These are phyloP conservation scores for Cytospora paraplurivora DNA, from an alignment of 2,329 filamentous ascomycete genomes.

Conservation along the genomic window DNA sequence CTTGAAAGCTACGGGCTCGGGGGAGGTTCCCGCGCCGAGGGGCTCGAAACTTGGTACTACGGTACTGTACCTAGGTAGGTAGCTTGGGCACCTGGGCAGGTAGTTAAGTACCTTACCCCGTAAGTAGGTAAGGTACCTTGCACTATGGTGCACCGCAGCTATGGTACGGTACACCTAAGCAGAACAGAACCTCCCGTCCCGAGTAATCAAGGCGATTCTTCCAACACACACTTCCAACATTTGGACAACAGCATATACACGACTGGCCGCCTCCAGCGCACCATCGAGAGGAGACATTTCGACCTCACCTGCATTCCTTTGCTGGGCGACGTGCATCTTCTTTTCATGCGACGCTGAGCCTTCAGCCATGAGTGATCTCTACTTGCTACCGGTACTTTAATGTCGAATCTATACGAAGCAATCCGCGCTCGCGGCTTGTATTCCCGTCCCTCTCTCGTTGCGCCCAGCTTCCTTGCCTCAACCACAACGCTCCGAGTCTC, in stretches of 20 bases:
- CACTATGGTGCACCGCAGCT: too few species aligned
- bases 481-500: slow-evolving; percentile 1
- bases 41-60: too few species aligned
- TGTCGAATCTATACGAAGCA: slow-evolving; percentile 44
- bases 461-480: slow-evolving; percentile 35
- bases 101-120: too few species aligned
- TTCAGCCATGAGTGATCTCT: slow-evolving; percentile 35
- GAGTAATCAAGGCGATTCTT: slow-evolving; percentile 6
- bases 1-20: too few species aligned
- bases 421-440: slow-evolving; percentile 37
- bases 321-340: not conserved
- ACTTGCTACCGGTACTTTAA: slow-evolving; percentile 33
- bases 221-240: not conserved
- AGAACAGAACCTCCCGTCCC: not conserved
- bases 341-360: slow-evolving; percentile 23
- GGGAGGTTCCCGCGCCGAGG: too few species aligned
- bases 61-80: too few species aligned
- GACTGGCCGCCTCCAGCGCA: slow-evolving; percentile 2
- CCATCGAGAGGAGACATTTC: not conserved
- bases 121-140: not conserved
- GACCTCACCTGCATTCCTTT: not conserved
- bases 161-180: slow-evolving; percentile 1
- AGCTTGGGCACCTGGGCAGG: too few species aligned
- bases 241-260: too few species aligned
- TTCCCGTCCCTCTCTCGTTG: slow-evolving; percentile 28